phyloP scores from a whole-genome alignment of 2,329 filamentous ascomycete species.

The Aureobasidium namibiae region DNA sequence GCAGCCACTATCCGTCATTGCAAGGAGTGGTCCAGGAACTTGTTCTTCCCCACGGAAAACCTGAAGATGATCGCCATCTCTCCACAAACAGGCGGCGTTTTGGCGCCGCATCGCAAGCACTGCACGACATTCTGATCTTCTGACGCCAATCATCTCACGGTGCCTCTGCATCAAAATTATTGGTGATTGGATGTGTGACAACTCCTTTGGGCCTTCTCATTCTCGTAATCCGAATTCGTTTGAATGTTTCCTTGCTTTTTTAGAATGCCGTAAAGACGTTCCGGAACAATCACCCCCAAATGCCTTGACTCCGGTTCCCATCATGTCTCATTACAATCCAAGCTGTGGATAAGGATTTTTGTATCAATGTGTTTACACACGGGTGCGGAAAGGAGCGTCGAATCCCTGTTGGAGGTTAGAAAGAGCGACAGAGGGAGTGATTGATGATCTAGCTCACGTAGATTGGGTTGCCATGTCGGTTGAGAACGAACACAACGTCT shows the following conservation, averaged over 20 bases:
- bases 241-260: background rate
- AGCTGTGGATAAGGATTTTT: background rate
- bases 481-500: conserved; percentile 54
- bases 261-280: background rate
- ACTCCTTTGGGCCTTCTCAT: background rate
- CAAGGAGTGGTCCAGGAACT: conserved; percentile 1
- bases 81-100: background rate
- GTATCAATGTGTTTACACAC: background rate
- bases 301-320: background rate
- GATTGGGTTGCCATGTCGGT: conserved; percentile 39
- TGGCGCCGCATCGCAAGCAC: background rate
- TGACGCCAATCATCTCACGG: background rate
- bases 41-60: background rate
- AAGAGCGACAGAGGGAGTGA: background rate
- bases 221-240: background rate
- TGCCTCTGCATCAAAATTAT: background rate
- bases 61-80: conserved; percentile 3
- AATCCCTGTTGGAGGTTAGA: conserved; percentile 31
- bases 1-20: background rate
- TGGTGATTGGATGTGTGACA: background rate
- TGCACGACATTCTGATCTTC: conserved; percentile 1
- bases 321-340: background rate
- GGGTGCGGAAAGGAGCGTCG: conserved; percentile 31
- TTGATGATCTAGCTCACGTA: conserved; percentile 31
- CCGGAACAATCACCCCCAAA: background rate